Base-by-base conservation (phyloP, 768 basidiomycete genomes). In the Suillus placidus region DNA sequence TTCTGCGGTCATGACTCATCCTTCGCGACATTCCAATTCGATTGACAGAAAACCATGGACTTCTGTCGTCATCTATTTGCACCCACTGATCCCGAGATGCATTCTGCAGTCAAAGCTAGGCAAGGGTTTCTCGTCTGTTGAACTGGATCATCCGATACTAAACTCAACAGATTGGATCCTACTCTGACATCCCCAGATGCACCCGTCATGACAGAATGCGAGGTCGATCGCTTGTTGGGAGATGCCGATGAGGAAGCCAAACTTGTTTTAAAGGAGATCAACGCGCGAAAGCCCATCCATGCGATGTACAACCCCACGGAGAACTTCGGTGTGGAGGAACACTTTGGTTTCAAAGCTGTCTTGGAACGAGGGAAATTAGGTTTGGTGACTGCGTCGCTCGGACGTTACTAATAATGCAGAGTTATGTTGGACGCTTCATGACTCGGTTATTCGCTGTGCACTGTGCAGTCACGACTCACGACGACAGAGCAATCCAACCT, bases 131-230 rank as follows among this genome's bases (percentile, higher is more conserved):
- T 16, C 14, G 26, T 30, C 7, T 51, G 26, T 16, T 51, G 3
- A 30, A 16, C 7, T 16, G 14, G 7, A 30, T 30, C 16, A 51
- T 51, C 3, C 7, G 7, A 78, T 26, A 26, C 14, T 51, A 8
- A 51, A 30, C 26, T 9, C 26, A 9, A 51, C 16, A 51, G 49
- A 4, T 9, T 51, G 26, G 49, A 16, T 51, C 49, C 49, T 51
- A 16, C 7, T 18, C 14, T 51, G 30, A 51, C 49, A 51, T 26
- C 49, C 1, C 49, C 49, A 51, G 26, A 30, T 1, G 49, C 6
- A 14, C 49, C 49, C 3, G 16, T 51, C 7, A 51, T 51, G 49
- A 26, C 49, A 30, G 49, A 51, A 16, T 16, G 49, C 14, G 49
- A 51, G 14, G 8, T 51, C 13, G 49, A 51, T 30, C 14, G 26